A percentile compares a stretch with the other conserved stretches of the same genome.
Conservation (phyloP, 2,329 filamentous ascomycete species). For the Proliferodiscus dingleyae region DNA sequence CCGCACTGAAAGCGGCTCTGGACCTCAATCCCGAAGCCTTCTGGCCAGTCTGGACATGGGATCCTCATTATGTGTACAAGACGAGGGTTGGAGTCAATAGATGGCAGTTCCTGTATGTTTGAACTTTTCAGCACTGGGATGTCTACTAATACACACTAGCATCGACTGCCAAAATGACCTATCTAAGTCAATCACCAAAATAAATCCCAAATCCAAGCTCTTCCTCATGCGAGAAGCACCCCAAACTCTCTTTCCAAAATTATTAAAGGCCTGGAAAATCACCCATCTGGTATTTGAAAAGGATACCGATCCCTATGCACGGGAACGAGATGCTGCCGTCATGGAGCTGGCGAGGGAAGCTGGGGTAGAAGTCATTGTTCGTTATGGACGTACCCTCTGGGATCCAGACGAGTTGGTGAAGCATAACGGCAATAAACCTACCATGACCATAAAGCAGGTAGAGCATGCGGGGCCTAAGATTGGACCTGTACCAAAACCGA, state of each 20-base stretch:
- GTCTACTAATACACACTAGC: conserved; percentile 31
- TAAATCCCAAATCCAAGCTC: conserved; percentile 68
- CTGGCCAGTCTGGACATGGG: conserved; percentile 77
- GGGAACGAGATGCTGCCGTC: conserved; percentile 57
- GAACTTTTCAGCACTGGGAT: background rate
- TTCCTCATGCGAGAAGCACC: conserved; percentile 69
- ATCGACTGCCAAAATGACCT: conserved; percentile 71
- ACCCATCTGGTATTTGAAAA: conserved; percentile 76
- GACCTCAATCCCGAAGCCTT: conserved; percentile 63
- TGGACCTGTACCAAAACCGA: conserved; percentile 55
- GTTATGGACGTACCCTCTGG: conserved; percentile 64
- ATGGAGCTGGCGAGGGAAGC: conserved; percentile 54
- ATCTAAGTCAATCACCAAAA: conserved; percentile 58
- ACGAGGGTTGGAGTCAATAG: conserved; percentile 66
- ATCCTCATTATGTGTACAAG: conserved; percentile 73
- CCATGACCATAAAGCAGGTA: conserved; percentile 68
- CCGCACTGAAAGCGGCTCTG: conserved; percentile 66
- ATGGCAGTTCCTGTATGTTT: conserved; percentile 62
- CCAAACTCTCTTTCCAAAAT: conserved; percentile 64
- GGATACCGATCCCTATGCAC: conserved; percentile 69
- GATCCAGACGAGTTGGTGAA: conserved; percentile 66
- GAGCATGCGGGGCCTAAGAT: conserved; percentile 58
- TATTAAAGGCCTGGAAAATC: conserved; percentile 69
- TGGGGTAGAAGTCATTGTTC: conserved; percentile 63
- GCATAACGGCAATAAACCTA: conserved; percentile 62